Percentiles rank a stretch among this genome's conserved stretches.
Evolutionary conservation across 805 yeast species (phyloP).

Genomic region (Candida nitratophila): DNA sequence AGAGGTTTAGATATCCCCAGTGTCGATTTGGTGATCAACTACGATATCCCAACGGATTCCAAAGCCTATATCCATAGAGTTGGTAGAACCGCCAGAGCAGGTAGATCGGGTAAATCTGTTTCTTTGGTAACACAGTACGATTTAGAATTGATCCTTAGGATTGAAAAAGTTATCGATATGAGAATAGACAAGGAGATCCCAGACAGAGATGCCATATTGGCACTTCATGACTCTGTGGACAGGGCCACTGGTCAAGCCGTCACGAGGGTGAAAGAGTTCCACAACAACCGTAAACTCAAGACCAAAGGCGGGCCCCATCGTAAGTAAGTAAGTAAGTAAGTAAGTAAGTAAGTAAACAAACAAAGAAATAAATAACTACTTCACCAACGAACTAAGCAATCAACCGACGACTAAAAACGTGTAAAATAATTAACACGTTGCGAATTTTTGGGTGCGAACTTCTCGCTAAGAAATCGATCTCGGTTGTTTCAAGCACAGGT

Average conservation of each 20-base stretch:
- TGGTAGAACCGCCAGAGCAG: slow-evolving; percentile 97
- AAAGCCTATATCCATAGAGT: slow-evolving; percentile 96
- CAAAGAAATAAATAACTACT: too few relatives aligned
- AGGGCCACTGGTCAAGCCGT: slow-evolving; percentile 89
- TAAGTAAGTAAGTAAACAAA: too few relatives aligned
- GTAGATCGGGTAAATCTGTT: slow-evolving; percentile 80
- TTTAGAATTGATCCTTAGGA: slow-evolving; percentile 77
- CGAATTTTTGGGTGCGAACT: too few relatives aligned
- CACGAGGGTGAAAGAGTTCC: slow-evolving; percentile 65
- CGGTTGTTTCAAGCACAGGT: too few relatives aligned
- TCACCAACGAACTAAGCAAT: too few relatives aligned
- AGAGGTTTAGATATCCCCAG: slow-evolving; percentile 94
- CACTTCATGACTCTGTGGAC: slow-evolving; percentile 81
- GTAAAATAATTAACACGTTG: too few relatives aligned
- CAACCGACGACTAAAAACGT: too few relatives aligned
- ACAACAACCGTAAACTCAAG: slow-evolving; percentile 21
- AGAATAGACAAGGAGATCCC: slow-evolving; percentile 80
- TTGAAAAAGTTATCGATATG: slow-evolving; percentile 79
- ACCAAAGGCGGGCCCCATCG: not conserved
- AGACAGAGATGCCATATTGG: slow-evolving; percentile 66
- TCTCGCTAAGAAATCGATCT: too few relatives aligned
- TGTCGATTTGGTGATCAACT: slow-evolving; percentile 85
- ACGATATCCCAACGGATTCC: slow-evolving; percentile 91
- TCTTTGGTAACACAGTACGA: slow-evolving; percentile 93
- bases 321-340: too few relatives aligned